Conservation (phyloP, 176 grass and related monocot species). For the Paspalum notatum region DNA sequence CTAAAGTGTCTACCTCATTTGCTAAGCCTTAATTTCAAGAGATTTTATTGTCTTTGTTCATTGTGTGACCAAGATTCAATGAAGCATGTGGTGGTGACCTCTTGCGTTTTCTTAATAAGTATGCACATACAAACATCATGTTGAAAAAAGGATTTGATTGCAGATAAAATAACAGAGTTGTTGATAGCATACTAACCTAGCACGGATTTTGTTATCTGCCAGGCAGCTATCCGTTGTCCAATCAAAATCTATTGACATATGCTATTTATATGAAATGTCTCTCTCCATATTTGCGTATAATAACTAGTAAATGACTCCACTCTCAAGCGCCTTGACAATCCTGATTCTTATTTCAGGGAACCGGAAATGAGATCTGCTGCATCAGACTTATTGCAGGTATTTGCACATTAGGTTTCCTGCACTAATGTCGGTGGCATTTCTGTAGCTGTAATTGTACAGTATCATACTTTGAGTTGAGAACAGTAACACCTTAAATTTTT, state of each 20-base stretch:
- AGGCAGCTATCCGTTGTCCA: background rate
- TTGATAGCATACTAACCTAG: background rate
- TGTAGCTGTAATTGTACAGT: background rate
- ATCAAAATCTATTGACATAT: background rate
- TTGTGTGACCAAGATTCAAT: background rate
- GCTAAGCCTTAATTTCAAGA: background rate
- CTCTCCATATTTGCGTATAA: conserved; percentile 3
- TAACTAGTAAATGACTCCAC: conserved; percentile 3
- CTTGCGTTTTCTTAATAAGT: background rate
- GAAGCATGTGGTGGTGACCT: background rate
- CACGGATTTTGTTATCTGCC: background rate
- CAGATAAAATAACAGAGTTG: background rate
- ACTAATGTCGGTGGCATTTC: background rate
- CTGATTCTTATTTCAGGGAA: conserved; percentile 41
- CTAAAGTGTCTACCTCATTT: background rate
- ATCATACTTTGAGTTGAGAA: conserved; percentile 13
- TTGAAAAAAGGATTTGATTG: background rate
- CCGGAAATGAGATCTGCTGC: conserved; percentile 47
- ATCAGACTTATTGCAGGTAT: conserved; percentile 52
- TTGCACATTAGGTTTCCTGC: background rate
- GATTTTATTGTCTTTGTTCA: background rate
- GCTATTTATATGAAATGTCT: too few relatives aligned
- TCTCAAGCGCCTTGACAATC: conserved; percentile 16
- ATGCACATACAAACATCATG: background rate
- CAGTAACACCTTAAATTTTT: conserved; percentile 37